Evolutionary conservation across 176 grass and related monocot species (phyloP).

Genomic region (Microstegium vimineum): DNA sequence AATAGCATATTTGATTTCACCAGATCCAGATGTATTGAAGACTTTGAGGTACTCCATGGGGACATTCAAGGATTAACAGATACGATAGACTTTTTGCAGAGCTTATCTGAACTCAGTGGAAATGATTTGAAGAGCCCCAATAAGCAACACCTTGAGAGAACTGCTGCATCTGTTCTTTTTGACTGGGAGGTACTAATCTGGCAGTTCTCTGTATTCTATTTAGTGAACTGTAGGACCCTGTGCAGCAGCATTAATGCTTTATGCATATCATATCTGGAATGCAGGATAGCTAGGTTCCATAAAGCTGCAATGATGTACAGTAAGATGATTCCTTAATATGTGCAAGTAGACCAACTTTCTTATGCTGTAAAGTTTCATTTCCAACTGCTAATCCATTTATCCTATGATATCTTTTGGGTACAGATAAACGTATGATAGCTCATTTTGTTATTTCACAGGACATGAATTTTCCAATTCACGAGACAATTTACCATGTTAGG

Average conservation of each 20-base stretch:
- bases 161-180: slow-evolving; percentile 85
- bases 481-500: neutral
- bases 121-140: slow-evolving; percentile 52
- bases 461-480: neutral
- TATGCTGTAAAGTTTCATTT: slow-evolving; percentile 16
- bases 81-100: slow-evolving; percentile 79
- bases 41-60: slow-evolving; percentile 89
- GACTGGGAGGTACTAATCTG: slow-evolving; percentile 66
- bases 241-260: slow-evolving; percentile 16
- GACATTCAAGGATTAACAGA: slow-evolving; percentile 82
- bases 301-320: slow-evolving; percentile 15
- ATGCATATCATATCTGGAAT: neutral
- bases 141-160: slow-evolving; percentile 62
- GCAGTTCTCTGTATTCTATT: neutral
- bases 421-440: neutral
- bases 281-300: neutral
- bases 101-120: slow-evolving; percentile 67
- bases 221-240: neutral
- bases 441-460: neutral
- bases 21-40: slow-evolving; percentile 71
- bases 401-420: neutral
- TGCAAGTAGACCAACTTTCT: neutral
- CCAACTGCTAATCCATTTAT: neutral
- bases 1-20: slow-evolving; percentile 21
- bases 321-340: neutral